Percentiles rank a stretch among this genome's conserved stretches.
These are phyloP conservation scores for Populus hybrid DNA, from an alignment of 441 rosid genomes.

Conservation along the genomic window DNA sequence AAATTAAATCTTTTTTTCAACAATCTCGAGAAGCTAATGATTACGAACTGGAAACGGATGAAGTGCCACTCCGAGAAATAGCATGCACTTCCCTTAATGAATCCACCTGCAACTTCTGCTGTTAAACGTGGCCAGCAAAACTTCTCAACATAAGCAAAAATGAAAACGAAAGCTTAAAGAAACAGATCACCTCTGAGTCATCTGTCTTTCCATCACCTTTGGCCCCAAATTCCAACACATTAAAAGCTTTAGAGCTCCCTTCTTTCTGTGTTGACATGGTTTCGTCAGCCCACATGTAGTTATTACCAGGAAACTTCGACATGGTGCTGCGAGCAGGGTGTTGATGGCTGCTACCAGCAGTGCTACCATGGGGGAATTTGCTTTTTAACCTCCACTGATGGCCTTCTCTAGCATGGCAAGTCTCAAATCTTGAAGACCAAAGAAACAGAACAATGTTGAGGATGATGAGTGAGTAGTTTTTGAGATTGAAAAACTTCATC, in stretches of 20 bases:
- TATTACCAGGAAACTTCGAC: slow-evolving; percentile 14
- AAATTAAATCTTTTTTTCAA: too few species aligned
- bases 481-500: slow-evolving; percentile 34
- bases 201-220: slow-evolving; percentile 75
- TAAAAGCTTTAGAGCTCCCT: slow-evolving; percentile 35
- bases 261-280: slow-evolving; percentile 6
- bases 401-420: slow-evolving; percentile 49
- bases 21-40: too few species aligned
- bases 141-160: not conserved
- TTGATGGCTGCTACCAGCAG: not conserved
- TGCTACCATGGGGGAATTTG: slow-evolving; percentile 2
- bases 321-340: slow-evolving; percentile 6
- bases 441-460: slow-evolving; percentile 31
- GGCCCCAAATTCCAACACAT: slow-evolving; percentile 71
- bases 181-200: slow-evolving; percentile 70
- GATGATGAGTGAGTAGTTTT: slow-evolving; percentile 18
- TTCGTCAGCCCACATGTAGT: not conserved
- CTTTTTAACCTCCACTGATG: slow-evolving; percentile 27
- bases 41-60: too few species aligned
- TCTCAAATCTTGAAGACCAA: slow-evolving; percentile 28
- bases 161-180: not conserved
- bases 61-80: too few species aligned
- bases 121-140: too few species aligned
- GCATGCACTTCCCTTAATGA: too few species aligned
- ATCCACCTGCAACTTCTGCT: too few species aligned